Evolutionary conservation across 352 stramenopile genomes (phyloP), one percentile per base, ranked within the genome.

Genomic region (Peronosclerospora sorghi): DNA sequence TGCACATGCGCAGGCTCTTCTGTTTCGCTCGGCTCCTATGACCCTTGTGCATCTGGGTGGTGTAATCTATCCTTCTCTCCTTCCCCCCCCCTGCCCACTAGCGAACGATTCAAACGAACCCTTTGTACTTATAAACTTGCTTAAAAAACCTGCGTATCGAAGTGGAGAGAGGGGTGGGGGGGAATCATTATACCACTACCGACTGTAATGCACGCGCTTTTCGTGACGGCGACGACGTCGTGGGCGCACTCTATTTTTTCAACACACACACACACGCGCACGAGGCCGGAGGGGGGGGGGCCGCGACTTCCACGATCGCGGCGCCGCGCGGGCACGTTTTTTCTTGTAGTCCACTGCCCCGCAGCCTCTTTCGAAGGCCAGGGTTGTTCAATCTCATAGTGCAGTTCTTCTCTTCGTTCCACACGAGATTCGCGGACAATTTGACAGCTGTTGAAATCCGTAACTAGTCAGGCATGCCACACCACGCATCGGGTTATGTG

Each of bases 121-220:
- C 48, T 66, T 66, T 62, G 56, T 65, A 62, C 56, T 65, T 65
- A 65, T 65, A 58, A 62, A 59, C 47, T 65, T 65, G 57, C 57
- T 66, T 66, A 62, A 62, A 66, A 9, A n/a, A 35, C 51, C 53
- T 66, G 48, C 56, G 56, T 52, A 62, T 38, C 44, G 47, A 59
- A 44, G 56, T 42, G n/a, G n/a, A n/a, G n/a, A n/a, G n/a, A n/a
- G n/a, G n/a, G n/a, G n/a, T n/a, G n/a, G n/a, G 56, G 56, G 49
- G 51, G 43, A 42, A 48, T 62, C 42, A 62, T 59, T 51, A 62
- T 59, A 62, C 48, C 57, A 62, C 57, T 66, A 66, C 57, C 52
- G 52, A 66, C 52, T 60, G 54, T 45, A 61, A 56, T 68, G 45
- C 54, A 62, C 52, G 48, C 50, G 58, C 58, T 68, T 63, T 54